These are phyloP conservation scores for Arthrobotrys megalospora DNA, from an alignment of 2,329 filamentous ascomycete genomes.

Conservation along the genomic window DNA sequence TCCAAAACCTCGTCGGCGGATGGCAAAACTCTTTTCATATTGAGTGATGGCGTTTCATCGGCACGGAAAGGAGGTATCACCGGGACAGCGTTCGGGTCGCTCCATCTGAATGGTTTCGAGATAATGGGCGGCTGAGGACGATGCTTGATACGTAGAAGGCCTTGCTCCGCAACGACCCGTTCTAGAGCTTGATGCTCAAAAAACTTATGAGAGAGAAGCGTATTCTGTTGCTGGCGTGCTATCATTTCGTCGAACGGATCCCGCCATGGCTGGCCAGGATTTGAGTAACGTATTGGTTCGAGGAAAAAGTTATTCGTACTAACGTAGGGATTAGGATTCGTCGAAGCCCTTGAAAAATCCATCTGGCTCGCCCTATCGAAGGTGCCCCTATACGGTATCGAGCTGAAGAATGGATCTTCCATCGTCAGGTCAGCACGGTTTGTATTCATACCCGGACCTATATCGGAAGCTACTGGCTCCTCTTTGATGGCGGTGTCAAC, in stretches of 20 bases:
- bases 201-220: not conserved
- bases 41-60: not conserved
- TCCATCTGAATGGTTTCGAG: not conserved
- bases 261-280: not conserved
- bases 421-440: not conserved
- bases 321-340: not conserved
- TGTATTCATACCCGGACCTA: not conserved
- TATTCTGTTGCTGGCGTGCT: not conserved
- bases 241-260: not conserved
- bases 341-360: not conserved
- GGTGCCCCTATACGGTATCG: no score
- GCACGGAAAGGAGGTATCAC: no score
- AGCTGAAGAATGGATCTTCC: not conserved
- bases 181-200: not conserved
- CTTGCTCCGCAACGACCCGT: not conserved
- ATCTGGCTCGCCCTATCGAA: not conserved
- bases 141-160: not conserved
- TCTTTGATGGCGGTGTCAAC: not conserved
- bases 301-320: not conserved
- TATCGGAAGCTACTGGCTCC: no score
- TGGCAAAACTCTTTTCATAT: conserved; percentile 18
- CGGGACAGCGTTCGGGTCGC: no score
- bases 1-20: conserved; percentile 15
- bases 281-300: not conserved
- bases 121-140: not conserved